Conservation (phyloP, 2,329 filamentous ascomycete species). For the Penicillium sp. region DNA sequence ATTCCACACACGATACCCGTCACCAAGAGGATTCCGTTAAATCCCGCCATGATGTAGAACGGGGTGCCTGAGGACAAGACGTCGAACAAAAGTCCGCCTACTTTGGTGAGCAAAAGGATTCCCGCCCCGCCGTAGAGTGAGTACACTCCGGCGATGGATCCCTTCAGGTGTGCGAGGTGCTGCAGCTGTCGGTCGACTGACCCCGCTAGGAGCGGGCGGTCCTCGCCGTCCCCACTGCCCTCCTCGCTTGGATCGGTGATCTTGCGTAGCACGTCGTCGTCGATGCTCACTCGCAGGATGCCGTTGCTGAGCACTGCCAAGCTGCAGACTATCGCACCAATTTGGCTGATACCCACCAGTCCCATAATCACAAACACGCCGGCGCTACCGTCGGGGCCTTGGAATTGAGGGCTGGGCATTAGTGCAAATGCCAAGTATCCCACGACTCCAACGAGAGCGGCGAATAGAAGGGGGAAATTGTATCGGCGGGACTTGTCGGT, state of each 20-base stretch:
- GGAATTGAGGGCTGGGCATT: constrained; percentile 73
- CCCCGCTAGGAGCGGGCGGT: constrained; percentile 30
- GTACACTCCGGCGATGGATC: constrained; percentile 92
- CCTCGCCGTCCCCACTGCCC: constrained; percentile 22
- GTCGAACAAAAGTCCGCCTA: constrained; percentile 86
- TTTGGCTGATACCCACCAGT: constrained; percentile 86
- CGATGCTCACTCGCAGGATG: constrained; percentile 55
- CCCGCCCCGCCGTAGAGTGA: constrained; percentile 85
- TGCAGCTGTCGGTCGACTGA: constrained; percentile 22
- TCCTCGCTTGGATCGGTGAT: constrained; percentile 13
- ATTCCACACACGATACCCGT: constrained; percentile 31
- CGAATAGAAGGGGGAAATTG: constrained; percentile 71
- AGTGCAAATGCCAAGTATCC: constrained; percentile 76
- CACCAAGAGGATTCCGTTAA: constrained; percentile 70
- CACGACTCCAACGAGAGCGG: constrained; percentile 69
- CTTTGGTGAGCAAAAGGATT: constrained; percentile 86
- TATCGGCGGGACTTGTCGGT: constrained; percentile 65
- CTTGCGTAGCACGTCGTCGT: constrained; percentile 15
- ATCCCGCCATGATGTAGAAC: constrained; percentile 90
- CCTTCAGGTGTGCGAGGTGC: constrained; percentile 67
- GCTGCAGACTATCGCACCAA: constrained; percentile 93
- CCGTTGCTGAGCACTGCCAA: constrained; percentile 83
- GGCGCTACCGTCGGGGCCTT: constrained; percentile 64
- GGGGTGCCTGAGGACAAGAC: constrained; percentile 69
- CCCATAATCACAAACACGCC: constrained; percentile 73